These are phyloP conservation scores for Triticum timopheevii DNA, from an alignment of 176 grass and related monocot species.

Conservation along the genomic window DNA sequence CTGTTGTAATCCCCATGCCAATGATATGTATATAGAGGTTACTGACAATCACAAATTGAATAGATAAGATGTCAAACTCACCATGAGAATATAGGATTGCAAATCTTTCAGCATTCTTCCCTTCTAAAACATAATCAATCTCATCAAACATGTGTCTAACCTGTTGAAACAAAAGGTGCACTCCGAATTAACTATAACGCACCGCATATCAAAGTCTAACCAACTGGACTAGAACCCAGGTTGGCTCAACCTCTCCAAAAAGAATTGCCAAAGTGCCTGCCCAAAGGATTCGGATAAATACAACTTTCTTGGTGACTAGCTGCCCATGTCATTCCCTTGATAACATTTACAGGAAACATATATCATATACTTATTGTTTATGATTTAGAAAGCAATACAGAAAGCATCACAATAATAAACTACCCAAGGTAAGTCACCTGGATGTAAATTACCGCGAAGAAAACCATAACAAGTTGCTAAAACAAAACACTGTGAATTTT, in stretches of 20 bases:
- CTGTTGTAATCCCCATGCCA: background rate
- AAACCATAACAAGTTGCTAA: background rate
- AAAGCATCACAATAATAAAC: conserved; percentile 17
- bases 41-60: background rate
- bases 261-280: background rate
- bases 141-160: conserved; percentile 99
- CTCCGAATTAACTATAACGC: background rate
- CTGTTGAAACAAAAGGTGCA: conserved; percentile 44
- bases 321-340: background rate
- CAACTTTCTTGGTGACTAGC: background rate
- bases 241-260: background rate
- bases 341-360: background rate
- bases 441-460: background rate
- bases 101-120: conserved; percentile 90
- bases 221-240: background rate
- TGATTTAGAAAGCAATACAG: background rate
- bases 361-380: background rate
- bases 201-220: conserved; percentile 9
- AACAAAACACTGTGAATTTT: background rate
- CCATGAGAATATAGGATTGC: conserved; percentile 66
- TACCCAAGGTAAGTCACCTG: background rate
- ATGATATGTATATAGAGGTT: background rate
- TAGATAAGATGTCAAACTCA: conserved; percentile 33
- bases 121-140: conserved; percentile 91
- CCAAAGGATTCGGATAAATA: background rate